These are phyloP conservation scores for Fusarium torreyae DNA, from an alignment of 2,329 filamentous ascomycete genomes.

Conservation along the genomic window DNA sequence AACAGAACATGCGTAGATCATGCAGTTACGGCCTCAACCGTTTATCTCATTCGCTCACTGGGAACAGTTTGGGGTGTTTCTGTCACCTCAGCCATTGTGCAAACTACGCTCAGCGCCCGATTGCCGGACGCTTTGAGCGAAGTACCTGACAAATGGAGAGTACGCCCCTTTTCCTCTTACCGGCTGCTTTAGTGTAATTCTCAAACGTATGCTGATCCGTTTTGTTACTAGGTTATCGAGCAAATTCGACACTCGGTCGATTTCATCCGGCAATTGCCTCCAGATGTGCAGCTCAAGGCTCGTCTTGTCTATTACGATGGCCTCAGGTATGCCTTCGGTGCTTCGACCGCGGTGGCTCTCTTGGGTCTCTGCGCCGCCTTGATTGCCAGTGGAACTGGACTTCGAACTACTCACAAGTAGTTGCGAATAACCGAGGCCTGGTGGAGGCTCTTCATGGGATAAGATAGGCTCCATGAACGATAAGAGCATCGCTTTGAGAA, in stretches of 20 bases:
- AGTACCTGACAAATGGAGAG: constrained; percentile 71
- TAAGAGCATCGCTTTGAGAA: no score
- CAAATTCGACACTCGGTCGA: constrained; percentile 74
- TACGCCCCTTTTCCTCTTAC: constrained; percentile 56
- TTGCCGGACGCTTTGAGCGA: constrained; percentile 68
- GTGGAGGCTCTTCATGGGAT: background rate
- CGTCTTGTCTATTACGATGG: constrained; percentile 73
- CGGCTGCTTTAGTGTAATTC: background rate
- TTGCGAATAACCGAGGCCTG: background rate
- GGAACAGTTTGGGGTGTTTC: constrained; percentile 77
- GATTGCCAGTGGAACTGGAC: constrained; percentile 50
- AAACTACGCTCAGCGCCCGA: constrained; percentile 71
- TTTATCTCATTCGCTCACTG: constrained; percentile 75
- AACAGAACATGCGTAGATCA: constrained; percentile 62
- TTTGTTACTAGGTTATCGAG: constrained; percentile 67
- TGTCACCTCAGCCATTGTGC: constrained; percentile 72
- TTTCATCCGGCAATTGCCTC: constrained; percentile 67
- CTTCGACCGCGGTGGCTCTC: constrained; percentile 66
- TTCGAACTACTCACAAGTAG: constrained; percentile 50
- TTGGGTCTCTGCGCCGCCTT: constrained; percentile 58
- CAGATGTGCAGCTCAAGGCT: constrained; percentile 69
- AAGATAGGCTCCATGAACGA: no score
- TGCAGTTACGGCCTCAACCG: constrained; percentile 73
- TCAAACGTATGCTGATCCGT: constrained; percentile 34
- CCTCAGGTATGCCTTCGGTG: constrained; percentile 68